These are phyloP conservation scores for Leishmania arabica DNA, from an alignment of 208 protist species.

Conservation along the genomic window DNA sequence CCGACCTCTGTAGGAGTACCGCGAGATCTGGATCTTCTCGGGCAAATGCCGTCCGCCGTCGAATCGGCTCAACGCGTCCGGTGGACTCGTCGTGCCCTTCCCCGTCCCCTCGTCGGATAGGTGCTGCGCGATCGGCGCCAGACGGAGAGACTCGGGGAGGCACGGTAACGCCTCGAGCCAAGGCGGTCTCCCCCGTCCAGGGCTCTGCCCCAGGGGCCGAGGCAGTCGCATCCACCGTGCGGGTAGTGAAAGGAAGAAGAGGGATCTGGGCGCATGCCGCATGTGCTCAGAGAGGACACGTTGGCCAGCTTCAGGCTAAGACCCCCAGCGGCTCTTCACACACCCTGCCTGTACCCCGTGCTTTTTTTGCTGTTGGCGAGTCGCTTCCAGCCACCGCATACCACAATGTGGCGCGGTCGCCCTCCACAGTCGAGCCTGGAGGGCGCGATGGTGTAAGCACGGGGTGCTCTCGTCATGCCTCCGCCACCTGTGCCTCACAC, in stretches of 20 bases:
- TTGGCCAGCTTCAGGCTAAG: neutral
- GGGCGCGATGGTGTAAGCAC: neutral
- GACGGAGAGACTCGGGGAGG: neutral
- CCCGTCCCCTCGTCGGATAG: neutral
- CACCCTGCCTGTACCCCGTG: neutral
- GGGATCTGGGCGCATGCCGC: neutral
- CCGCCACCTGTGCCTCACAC: neutral
- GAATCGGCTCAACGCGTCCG: neutral
- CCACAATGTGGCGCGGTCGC: neutral
- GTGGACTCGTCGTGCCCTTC: neutral
- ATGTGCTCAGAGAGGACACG: neutral
- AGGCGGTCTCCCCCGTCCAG: neutral
- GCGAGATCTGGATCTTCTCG: neutral
- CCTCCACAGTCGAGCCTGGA: neutral
- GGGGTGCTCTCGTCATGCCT: neutral
- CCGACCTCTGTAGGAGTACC: neutral
- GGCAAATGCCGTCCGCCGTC: neutral
- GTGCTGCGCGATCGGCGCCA: neutral
- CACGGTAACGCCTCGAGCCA: neutral
- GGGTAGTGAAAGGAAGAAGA: neutral
- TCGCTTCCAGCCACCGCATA: neutral
- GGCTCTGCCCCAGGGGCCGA: neutral
- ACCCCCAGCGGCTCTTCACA: neutral
- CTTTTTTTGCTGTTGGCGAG: neutral
- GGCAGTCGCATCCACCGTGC: neutral